Evolutionary conservation across 352 stramenopile species (phyloP).

Genomic region (Aphanomyces cochlioides): DNA sequence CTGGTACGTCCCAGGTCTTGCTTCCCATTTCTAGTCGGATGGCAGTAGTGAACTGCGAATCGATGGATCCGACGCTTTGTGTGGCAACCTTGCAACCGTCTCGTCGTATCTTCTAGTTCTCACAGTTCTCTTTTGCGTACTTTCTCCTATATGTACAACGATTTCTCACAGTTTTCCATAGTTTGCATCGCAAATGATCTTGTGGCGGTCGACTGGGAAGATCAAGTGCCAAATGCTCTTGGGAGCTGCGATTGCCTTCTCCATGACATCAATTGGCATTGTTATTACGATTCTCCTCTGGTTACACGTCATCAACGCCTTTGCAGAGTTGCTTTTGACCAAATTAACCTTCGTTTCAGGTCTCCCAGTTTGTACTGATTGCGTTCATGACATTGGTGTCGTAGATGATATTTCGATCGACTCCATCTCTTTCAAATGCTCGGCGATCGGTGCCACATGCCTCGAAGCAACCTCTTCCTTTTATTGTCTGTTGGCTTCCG

Average conservation of each 20-base stretch:
- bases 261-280: not conserved
- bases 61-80: too few species aligned
- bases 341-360: conserved; percentile 3
- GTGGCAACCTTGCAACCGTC: too few species aligned
- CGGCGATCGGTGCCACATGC: not conserved
- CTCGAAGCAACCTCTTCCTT: not conserved
- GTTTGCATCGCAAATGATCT: not conserved
- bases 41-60: too few species aligned
- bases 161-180: not conserved
- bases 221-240: conserved; percentile 4
- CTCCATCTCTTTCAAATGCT: not conserved
- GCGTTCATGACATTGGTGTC: not conserved
- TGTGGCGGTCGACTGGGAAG: conserved; percentile 4
- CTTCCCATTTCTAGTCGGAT: too few species aligned
- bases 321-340: not conserved
- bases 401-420: not conserved
- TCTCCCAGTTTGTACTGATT: not conserved
- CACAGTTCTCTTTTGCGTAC: not conserved
- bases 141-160: not conserved
- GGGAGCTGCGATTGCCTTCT: not conserved
- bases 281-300: not conserved
- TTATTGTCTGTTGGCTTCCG: not conserved
- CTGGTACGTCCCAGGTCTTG: not conserved
- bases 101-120: not conserved
- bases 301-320: not conserved